These are phyloP conservation scores for Pythium graminicola DNA, from an alignment of 352 stramenopile species.

Conservation along the genomic window DNA sequence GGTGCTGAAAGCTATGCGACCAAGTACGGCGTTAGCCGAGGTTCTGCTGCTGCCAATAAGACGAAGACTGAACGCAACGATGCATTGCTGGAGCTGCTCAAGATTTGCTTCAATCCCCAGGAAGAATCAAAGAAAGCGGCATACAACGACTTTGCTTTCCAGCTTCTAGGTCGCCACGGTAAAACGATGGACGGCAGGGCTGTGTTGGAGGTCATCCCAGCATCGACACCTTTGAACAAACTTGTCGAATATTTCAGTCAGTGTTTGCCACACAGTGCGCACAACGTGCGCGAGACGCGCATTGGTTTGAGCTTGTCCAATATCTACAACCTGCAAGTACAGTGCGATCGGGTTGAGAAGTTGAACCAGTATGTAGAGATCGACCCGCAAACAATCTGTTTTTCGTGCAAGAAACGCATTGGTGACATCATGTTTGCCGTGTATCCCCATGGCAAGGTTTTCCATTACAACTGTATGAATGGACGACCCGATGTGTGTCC, in stretches of 20 bases:
- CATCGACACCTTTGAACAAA: conserved; percentile 67
- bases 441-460: conserved; percentile 78
- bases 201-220: conserved; percentile 61
- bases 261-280: conserved; percentile 65
- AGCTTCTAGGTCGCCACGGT: conserved; percentile 67
- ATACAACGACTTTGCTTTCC: conserved; percentile 74
- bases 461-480: conserved; percentile 88
- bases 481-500: conserved; percentile 75
- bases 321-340: conserved; percentile 87
- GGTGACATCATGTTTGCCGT: conserved; percentile 85
- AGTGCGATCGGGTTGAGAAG: conserved; percentile 79
- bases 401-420: conserved; percentile 82
- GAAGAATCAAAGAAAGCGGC: conserved; percentile 76
- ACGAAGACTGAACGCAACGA: conserved; percentile 63
- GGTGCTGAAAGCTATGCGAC: conserved; percentile 77
- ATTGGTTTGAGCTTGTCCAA: conserved; percentile 81
- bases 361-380: conserved; percentile 76
- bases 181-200: conserved; percentile 69
- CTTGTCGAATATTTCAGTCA: conserved; percentile 82
- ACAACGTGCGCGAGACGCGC: conserved; percentile 76
- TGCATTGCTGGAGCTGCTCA: conserved; percentile 66
- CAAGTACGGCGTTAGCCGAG: conserved; percentile 55
- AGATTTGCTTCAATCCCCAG: conserved; percentile 70
- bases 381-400: conserved; percentile 69
- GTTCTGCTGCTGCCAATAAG: conserved; percentile 24